Evolutionary conservation across 208 protist species (phyloP), one percentile per base, ranked within the genome.

Genomic region (Leishmania tarentolae): DNA sequence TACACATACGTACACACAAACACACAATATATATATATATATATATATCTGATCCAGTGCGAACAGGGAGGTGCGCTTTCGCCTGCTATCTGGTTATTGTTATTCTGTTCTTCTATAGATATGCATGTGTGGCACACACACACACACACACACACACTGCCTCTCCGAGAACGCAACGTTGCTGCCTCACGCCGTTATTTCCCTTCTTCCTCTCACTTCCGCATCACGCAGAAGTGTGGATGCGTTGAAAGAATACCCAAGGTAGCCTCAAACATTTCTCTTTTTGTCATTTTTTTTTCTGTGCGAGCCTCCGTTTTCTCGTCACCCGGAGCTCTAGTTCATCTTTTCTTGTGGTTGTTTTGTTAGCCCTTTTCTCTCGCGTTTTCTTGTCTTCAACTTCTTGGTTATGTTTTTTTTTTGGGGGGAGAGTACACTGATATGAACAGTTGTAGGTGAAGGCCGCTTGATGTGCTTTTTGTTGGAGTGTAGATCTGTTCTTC

Each of bases 361-460:
- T 53, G 28, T 73, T 21, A 9, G 40, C 21, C 17, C 46, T 73
- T 50, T 52, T 52, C 31, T 17, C 42, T 73, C 42, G 28, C 1
- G 42, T 35, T 53, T 76, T 61, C 9, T 76, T 19, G n/a, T 15
- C 46, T 31, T 73, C 37, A 15, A 28, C 61, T 76, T 66, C 50
- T 76, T 53, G 66, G 37, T 35, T 24, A 61, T n/a, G 31, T 42
- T 46, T 4, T 31, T 82, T 11, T 52, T 11, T 7, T 52, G 28
- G 53, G 44, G 68, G 21, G n/a, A 50, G 44, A 75, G 21, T n/a
- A 50, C 57, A 70, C 19, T n/a, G 35, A 31, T 21, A 28, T 76
- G 44, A 53, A 50, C 61, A 15, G n/a, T 76, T 70, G 50, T 70
- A 24, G 46, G 61, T 76, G 59, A 76, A 52, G 13, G 40, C 59